Base-by-base conservation (phyloP, 805 yeast species). In the Zygoascus biomembranicola region DNA sequence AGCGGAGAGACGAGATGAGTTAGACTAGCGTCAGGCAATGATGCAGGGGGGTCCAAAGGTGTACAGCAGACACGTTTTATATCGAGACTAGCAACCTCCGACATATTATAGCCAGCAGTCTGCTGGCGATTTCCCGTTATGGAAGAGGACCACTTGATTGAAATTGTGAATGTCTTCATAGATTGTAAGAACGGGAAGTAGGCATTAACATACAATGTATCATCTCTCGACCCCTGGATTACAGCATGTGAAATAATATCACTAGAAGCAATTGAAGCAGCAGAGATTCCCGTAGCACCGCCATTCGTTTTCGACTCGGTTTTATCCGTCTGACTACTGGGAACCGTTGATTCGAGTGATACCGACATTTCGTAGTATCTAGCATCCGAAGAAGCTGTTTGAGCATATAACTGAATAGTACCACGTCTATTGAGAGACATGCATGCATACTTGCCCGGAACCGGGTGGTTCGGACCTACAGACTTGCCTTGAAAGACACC, bases 391-490 rank as follows among this genome's bases (percentile, higher is more conserved):
- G 57, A 35, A 28, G 49, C 49, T 19, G 52, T 51, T 37, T 62
- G 65, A 14, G 61, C 55, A 8, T 59, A 47, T 26, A 60, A 49
- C 32, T 57, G 43, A 2, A 61, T 47, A 6, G 74, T 72, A 1
- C 94, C 95, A 58, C 81, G 79, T 52, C 76, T 73, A 45, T 92
- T 73, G 42, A 87, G 70, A 0, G 81, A 81, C 23, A 87, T 68
- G 60, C 89, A 81, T 1, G 90, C 94, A 54, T 85, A 85, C 58
- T 84, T 84, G 2, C 84, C 74, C 14, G 77, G 66, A 23, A 81
- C 68, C 2, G 95, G 94, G 66, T 87, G 94, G 59, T 80, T 69
- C 0, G 82, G 77, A 5, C 88, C 87, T 52, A 72, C 70, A 0
- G 87, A 74, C 60, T 76, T 78, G 55, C 77, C 77, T 62, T 81